Base-by-base conservation (phyloP, 1,284 basidiomycete species). In the Prillingera fragicola region DNA sequence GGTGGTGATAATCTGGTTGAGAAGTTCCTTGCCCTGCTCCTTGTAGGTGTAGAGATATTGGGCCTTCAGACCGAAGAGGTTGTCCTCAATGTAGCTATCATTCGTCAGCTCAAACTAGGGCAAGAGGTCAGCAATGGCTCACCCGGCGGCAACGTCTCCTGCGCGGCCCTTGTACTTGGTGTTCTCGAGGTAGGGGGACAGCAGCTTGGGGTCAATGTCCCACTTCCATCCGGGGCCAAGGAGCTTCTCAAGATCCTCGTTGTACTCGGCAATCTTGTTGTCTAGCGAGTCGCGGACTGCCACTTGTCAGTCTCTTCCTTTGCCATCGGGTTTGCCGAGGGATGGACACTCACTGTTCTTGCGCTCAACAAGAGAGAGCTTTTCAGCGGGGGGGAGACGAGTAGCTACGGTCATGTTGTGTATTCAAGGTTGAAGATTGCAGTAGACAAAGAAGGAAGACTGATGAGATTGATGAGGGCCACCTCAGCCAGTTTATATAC, bases 231-330 rank as follows among this genome's bases (percentile, higher is more conserved):
- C 12, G 1, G 15, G 8, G 8, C 44, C 44, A 15, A 46, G 28
- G 23, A 46, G 4, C 15, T 19, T 12, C 38, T 46, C 44, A n/a
- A n/a, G n/a, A n/a, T n/a, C n/a, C n/a, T n/a, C n/a, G n/a, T n/a
- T n/a, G 23, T 35, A 5, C 6, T 25, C 23, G 6, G 29, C 3
- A 17, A 32, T 36, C 13, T 41, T 37, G 17, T 21, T 12, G 13
- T 46, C 44, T 29, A 33, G 41, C 17, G 14, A 8, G 38, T 46
- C 44, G 3, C 44, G 44, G 22, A 46, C 44, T 46, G 19, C 8
- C 8, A 4, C 1, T 1, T 15, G 38, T 10, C 10, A 17, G 19
- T n/a, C 26, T 3, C 7, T n/a, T n/a, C n/a, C n/a, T n/a, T n/a
- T n/a, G n/a, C n/a, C n/a, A n/a, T n/a, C n/a, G n/a, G n/a, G n/a